phyloP scores from a whole-genome alignment of 257 asterid species.

The Schizonepeta tenuifolia region DNA sequence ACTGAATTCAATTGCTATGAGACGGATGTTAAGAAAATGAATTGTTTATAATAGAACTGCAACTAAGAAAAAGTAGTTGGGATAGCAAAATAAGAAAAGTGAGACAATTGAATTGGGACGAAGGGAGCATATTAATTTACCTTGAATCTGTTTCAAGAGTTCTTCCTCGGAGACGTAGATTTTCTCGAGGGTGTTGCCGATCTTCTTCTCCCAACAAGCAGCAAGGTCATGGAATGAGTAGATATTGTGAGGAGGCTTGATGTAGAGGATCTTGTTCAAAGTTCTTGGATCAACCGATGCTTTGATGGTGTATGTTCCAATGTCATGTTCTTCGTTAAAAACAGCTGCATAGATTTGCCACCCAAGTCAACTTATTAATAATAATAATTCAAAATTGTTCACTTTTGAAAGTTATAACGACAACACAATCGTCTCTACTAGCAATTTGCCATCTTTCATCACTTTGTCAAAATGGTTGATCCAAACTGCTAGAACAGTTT shows the following conservation, averaged over 20 bases:
- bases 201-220: constrained; percentile 78
- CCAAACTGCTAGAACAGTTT: no score
- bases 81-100: not conserved
- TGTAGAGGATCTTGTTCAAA: constrained; percentile 62
- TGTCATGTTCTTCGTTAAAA: constrained; percentile 65
- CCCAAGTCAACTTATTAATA: no score
- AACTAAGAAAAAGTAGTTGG: no score
- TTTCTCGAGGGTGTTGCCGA: constrained; percentile 67
- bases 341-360: constrained; percentile 42
- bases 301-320: constrained; percentile 60
- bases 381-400: no score
- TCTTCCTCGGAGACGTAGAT: constrained; percentile 57
- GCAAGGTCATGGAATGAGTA: constrained; percentile 61
- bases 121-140: constrained; percentile 29
- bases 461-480: no score
- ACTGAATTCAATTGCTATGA: no score
- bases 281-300: constrained; percentile 75
- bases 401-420: not conserved
- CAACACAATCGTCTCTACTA: no score
- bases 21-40: no score
- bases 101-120: no score
- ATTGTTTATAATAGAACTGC: not conserved
- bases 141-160: constrained; percentile 57
- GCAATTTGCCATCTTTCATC: no score
- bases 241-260: constrained; percentile 60